Conservation (phyloP, 2,329 filamentous ascomycete species). For the Magnaporthiopsis incrustans region DNA sequence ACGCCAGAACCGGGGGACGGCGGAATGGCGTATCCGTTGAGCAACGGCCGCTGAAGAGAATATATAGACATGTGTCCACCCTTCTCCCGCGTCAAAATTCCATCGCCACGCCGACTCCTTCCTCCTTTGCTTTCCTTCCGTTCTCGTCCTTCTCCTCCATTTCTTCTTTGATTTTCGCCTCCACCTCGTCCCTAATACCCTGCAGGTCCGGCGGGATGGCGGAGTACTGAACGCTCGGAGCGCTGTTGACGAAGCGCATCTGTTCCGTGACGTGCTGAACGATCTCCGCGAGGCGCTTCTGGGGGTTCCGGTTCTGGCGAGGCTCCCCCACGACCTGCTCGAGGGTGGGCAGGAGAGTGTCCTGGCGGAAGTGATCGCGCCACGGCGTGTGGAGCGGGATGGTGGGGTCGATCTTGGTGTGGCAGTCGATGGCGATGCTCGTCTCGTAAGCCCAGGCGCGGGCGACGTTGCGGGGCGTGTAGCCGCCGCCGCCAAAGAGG, state of each 20-base stretch:
- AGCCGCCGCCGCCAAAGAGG: constrained; percentile 88
- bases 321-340: constrained; percentile 60
- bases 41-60: not conserved
- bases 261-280: constrained; percentile 76
- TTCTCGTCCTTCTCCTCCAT: constrained; percentile 49
- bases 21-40: too few species aligned
- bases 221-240: constrained; percentile 80
- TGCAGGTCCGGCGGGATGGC: constrained; percentile 71
- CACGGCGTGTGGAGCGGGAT: constrained; percentile 79
- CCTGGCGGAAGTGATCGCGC: constrained; percentile 79
- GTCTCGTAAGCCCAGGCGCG: constrained; percentile 97
- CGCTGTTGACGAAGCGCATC: constrained; percentile 72
- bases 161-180: constrained; percentile 58
- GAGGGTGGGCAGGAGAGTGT: constrained; percentile 83
- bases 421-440: constrained; percentile 72
- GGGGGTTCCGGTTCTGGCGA: constrained; percentile 69
- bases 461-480: constrained; percentile 93
- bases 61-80: not conserved
- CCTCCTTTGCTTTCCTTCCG: constrained; percentile 45
- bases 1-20: not conserved
- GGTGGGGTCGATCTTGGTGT: constrained; percentile 59
- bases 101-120: constrained; percentile 49
- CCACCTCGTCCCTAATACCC: constrained; percentile 59
- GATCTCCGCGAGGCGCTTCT: constrained; percentile 67
- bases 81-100: constrained; percentile 30